Evolutionary conservation across 1,284 basidiomycete species (phyloP).

Genomic region (Tremellales sp.): DNA sequence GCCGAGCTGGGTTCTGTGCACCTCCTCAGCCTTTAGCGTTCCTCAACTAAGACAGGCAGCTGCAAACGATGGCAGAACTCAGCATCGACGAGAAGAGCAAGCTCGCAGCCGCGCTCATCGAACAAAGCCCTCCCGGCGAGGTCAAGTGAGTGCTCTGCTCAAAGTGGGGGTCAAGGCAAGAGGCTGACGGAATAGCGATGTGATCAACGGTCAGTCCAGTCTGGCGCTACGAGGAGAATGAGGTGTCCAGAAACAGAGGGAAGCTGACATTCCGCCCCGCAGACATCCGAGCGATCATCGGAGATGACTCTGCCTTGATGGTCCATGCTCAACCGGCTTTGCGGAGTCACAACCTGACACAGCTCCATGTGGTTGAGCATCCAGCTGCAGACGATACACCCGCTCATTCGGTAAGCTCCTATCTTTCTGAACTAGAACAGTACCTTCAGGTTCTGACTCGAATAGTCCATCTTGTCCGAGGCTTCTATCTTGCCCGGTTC

Average conservation of each 20-base stretch:
- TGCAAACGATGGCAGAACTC: conserved; percentile 29
- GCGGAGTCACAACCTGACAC: conserved; percentile 74
- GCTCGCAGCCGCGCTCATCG: conserved; percentile 67
- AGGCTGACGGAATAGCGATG: conserved; percentile 56
- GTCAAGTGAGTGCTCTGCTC: conserved; percentile 59
- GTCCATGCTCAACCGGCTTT: conserved; percentile 70
- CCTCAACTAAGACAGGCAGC: neutral
- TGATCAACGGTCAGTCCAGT: conserved; percentile 65
- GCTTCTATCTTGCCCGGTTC: conserved; percentile 31
- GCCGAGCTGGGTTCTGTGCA: too few relatives aligned
- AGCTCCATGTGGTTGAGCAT: conserved; percentile 74
- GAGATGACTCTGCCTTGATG: conserved; percentile 75
- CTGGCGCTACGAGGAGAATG: too few relatives aligned
- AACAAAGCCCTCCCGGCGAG: conserved; percentile 88
- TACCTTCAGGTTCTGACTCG: conserved; percentile 2
- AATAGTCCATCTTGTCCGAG: conserved; percentile 35
- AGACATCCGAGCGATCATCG: conserved; percentile 85
- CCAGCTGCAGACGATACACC: conserved; percentile 20
- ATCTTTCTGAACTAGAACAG: neutral
- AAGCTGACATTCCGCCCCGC: conserved; percentile 15
- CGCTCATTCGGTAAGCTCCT: conserved; percentile 24
- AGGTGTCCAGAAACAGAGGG: too few relatives aligned
- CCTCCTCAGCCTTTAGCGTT: too few relatives aligned
- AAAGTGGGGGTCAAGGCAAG: neutral
- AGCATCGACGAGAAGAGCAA: conserved; percentile 37